Percentiles rank a stretch among this genome's conserved stretches.
Conservation (phyloP, 768 basidiomycete species). For the Piloderma croceum region DNA sequence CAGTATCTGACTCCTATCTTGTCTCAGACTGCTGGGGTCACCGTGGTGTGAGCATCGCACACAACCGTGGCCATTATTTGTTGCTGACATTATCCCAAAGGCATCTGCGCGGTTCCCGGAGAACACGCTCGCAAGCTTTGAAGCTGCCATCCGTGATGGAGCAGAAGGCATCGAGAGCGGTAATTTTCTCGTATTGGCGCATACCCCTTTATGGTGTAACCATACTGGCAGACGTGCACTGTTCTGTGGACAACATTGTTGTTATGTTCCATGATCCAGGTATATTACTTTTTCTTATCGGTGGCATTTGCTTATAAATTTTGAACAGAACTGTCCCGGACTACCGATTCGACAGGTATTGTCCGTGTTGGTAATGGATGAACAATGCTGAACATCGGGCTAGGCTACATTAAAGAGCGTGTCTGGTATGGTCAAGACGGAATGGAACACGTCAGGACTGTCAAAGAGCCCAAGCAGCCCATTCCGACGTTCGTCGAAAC, state of each 20-base stretch:
- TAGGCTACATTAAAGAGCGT: slow-evolving; percentile 64
- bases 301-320: background rate
- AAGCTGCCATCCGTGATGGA: slow-evolving; percentile 91
- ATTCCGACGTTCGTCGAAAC: slow-evolving; percentile 92
- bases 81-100: slow-evolving; percentile 32
- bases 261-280: slow-evolving; percentile 96
- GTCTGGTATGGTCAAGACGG: slow-evolving; percentile 66
- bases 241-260: slow-evolving; percentile 80
- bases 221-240: slow-evolving; percentile 81
- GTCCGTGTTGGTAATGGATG: slow-evolving; percentile 1
- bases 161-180: slow-evolving; percentile 97
- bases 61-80: slow-evolving; percentile 2
- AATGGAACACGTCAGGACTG: slow-evolving; percentile 75
- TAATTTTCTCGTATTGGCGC: slow-evolving; percentile 44
- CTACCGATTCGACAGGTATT: slow-evolving; percentile 71
- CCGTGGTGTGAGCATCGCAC: slow-evolving; percentile 44
- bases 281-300: slow-evolving; percentile 19
- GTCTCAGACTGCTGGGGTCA: slow-evolving; percentile 74
- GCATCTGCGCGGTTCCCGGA: slow-evolving; percentile 85
- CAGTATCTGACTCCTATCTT: slow-evolving; percentile 1
- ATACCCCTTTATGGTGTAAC: slow-evolving; percentile 41
- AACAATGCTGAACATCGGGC: background rate
- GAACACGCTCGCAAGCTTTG: slow-evolving; percentile 93
- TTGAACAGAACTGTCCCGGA: slow-evolving; percentile 58
- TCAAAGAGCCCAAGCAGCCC: slow-evolving; percentile 72